Base-by-base conservation (phyloP, 2,329 filamentous ascomycete genomes). In the Pestalotiopsis sp. region DNA sequence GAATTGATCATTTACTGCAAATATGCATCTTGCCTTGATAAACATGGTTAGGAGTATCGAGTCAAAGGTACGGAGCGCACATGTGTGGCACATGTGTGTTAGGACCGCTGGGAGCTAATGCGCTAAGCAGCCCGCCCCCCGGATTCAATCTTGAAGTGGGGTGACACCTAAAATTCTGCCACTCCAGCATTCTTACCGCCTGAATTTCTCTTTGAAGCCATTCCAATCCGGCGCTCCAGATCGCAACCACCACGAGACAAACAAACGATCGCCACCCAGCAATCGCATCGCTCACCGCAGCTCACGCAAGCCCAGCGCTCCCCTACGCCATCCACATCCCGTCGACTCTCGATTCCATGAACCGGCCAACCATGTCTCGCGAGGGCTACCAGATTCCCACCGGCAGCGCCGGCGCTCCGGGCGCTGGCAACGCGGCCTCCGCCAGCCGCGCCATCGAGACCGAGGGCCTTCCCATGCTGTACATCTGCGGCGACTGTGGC, bases 401-500 rank as follows among this genome's bases (percentile, higher is more conserved):
- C 68, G 77, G 80, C 39, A 79, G 82, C 67, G 76, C 76, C 75
- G 82, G 83, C 74, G 80, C 81, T 67, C 81, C 82, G 68, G 82
- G 83, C 69, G 80, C 77, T 68, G 79, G 79, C 66, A 77, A 80
- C 72, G 78, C 80, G 67, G 80, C 83, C 72, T 81, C 69, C 77
- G 64, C 64, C 17, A 78, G 75, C 76, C 79, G 81, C 70, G 78
- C 78, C 68, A 80, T 82, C 72, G 75, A 75, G 69, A 80, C 81
- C 76, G 83, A 84, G 69, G 87, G 87, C 63, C 85, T 89, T 71
- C 81, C 85, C 62, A 92, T 92, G 80, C 85, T 87, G 73, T 94
- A 93, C 80, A 84, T 90, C 74, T 97, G 93, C 84, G 94, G 93
- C 78, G 93, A 97, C 83, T 97, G 94, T 85, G 93, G 92, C 69